These are phyloP conservation scores for Dimargaris xerosporica DNA, from an alignment of 192 early-diverging fungal genomes.

Conservation along the genomic window DNA sequence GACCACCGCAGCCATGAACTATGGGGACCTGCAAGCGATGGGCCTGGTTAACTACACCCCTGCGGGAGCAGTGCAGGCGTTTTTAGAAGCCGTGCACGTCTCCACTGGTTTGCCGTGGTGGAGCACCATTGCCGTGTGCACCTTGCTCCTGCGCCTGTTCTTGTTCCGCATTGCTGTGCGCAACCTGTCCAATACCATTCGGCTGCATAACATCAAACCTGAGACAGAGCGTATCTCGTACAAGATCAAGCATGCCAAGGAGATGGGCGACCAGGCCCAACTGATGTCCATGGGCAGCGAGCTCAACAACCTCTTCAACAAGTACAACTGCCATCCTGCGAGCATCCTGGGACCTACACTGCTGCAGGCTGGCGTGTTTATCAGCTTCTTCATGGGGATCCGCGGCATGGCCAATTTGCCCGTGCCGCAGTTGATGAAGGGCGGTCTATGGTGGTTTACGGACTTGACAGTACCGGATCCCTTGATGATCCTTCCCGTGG, in stretches of 20 bases:
- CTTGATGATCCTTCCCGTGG: constrained; percentile 62
- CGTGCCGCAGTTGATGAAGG: constrained; percentile 63
- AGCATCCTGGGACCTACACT: constrained; percentile 41
- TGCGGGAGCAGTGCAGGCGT: constrained; percentile 48
- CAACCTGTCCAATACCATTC: constrained; percentile 49
- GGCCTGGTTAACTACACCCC: constrained; percentile 62
- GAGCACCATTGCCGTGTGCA: constrained; percentile 62
- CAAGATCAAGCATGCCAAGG: constrained; percentile 41
- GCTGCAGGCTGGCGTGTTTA: constrained; percentile 66
- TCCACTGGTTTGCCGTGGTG: constrained; percentile 84
- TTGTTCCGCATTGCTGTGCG: constrained; percentile 60
- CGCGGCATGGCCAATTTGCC: constrained; percentile 63
- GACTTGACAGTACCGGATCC: constrained; percentile 74
- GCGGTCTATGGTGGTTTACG: constrained; percentile 70
- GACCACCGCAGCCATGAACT: constrained; percentile 39
- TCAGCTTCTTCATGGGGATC: constrained; percentile 72
- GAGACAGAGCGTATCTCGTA: constrained; percentile 45
- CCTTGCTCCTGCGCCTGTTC: constrained; percentile 46
- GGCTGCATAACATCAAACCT: constrained; percentile 57
- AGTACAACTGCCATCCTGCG: constrained; percentile 45
- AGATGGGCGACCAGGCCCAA: constrained; percentile 35
- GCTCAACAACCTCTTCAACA: constrained; percentile 41
- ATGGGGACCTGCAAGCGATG: constrained; percentile 74
- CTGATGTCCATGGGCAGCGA: constrained; percentile 36
- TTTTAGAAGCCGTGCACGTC: constrained; percentile 68